Base-by-base conservation (phyloP, 1,284 basidiomycete species). In the Ustilago lituana region DNA sequence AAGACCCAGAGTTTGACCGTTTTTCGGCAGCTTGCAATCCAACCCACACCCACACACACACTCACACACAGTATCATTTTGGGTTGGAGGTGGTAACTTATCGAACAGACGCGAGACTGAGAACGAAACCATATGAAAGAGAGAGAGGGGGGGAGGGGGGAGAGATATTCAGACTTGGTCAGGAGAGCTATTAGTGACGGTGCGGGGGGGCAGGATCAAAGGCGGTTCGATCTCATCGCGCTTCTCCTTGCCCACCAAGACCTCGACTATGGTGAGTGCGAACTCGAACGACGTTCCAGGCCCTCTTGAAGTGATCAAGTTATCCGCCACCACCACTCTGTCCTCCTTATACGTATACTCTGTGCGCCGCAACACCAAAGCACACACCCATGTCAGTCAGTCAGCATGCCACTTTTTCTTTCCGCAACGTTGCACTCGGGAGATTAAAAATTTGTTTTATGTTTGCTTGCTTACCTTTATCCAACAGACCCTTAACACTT, bases 221-320 rank as follows among this genome's bases (percentile, higher is more conserved):
- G 90, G 90, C 0, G 77, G 86, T 9, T 85, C 84, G 8, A 93
- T 87, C 73, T 92, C 88, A 17, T 85, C 84, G 5, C 90, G 84
- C 82, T 89, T 91, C 32, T 86, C 86, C 32, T 84, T 76, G 4
- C 92, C 92, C 46, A 86, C 87, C 1, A 91, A 84, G 22, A 87
- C 76, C 74, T 91, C 90, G 23, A 92, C 88, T 40, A 93, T 81
- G 32, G 87, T 87, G 39, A 93, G 84, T 0, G 89, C 89, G 73
- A 92, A 93, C 2, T 87, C 87, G 71, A 93, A 91, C 0, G 88
- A 84, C 0, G 91, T 92, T 85, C 90, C 91, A 65, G 91, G 92
- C 2, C 91, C 91, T 23, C 91, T 90, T 76, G 90, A 91, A 44
- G 40, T 48, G 32, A 94, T 85, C 6, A 94, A 85, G 49, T 88